phyloP scores from a whole-genome alignment of 192 early-diverging fungal genomes.

The Rhizophagus prolifer region DNA sequence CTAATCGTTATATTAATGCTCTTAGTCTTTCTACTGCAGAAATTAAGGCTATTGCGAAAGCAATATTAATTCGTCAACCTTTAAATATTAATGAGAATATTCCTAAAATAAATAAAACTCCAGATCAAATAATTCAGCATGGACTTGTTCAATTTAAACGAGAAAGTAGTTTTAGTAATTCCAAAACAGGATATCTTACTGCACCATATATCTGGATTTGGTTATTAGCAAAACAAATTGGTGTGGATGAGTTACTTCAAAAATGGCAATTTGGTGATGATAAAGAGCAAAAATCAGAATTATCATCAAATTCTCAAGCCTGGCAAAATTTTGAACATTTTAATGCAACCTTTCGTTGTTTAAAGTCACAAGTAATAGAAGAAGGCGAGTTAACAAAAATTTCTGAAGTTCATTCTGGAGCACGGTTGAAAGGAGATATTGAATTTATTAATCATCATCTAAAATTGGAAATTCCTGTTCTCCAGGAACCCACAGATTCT shows the following conservation, averaged over 20 bases:
- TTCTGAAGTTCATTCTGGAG: slow-evolving; percentile 20
- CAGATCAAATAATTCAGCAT: not conserved
- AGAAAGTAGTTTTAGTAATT: not conserved
- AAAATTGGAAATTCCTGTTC: not conserved
- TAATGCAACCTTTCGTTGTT: slow-evolving; percentile 13
- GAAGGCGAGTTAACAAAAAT: slow-evolving; percentile 20
- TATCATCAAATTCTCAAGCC: not conserved
- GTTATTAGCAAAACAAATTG: slow-evolving; percentile 32
- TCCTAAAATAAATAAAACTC: not conserved
- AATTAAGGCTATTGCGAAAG: not conserved
- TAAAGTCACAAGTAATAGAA: not conserved
- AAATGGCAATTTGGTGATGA: slow-evolving; percentile 18
- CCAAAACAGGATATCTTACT: slow-evolving; percentile 24
- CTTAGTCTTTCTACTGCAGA: not conserved
- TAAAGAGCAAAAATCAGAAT: not conserved
- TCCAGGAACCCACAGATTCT: too few species aligned
- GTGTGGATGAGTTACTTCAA: slow-evolving; percentile 8
- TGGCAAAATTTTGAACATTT: slow-evolving; percentile 18
- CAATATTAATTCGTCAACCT: not conserved
- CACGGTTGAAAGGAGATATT: slow-evolving; percentile 14
- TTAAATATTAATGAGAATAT: not conserved
- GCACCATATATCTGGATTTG: slow-evolving; percentile 40
- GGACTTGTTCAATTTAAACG: not conserved
- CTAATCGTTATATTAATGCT: slow-evolving; percentile 29
- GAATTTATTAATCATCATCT: not conserved